A percentile compares a stretch with the other conserved stretches of the same genome.
These are phyloP conservation scores for Scutellaria baicalensis DNA, from an alignment of 257 asterid species.

Conservation along the genomic window DNA sequence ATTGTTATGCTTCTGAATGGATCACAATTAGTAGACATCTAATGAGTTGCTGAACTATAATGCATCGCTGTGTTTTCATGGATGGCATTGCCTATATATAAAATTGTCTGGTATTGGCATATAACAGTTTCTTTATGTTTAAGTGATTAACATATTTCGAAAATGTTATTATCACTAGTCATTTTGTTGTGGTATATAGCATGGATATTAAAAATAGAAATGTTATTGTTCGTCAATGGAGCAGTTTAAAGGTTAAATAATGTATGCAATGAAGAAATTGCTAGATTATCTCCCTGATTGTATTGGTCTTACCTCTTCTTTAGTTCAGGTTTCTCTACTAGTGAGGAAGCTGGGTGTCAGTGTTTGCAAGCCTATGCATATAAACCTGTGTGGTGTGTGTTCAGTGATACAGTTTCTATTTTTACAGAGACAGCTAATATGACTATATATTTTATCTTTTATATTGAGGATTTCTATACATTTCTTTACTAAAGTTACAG, in stretches of 20 bases:
- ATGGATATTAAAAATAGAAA: not conserved
- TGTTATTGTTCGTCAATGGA: not conserved
- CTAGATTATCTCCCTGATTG: not conserved
- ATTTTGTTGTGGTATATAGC: not conserved
- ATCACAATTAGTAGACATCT: not conserved
- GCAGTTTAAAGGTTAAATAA: not conserved
- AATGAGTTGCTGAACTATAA: not conserved
- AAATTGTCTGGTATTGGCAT: not conserved
- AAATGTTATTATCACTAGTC: not conserved
- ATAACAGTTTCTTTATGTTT: not conserved
- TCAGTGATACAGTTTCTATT: not conserved
- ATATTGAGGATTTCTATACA: not conserved
- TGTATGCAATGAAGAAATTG: not conserved
- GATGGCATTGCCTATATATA: not conserved
- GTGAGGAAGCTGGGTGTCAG: not conserved
- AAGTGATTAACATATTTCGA: not conserved
- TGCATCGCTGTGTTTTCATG: not conserved
- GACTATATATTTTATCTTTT: not conserved
- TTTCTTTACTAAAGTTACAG: not conserved
- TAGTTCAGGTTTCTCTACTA: not conserved
- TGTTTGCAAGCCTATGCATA: not conserved
- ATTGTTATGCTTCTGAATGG: conserved; percentile 1
- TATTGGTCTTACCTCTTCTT: not conserved
- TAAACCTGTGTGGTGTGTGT: not conserved
- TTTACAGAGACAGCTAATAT: not conserved